Conservation (phyloP, 1,139 yeast genomes). For the Diutina ranongensis region DNA sequence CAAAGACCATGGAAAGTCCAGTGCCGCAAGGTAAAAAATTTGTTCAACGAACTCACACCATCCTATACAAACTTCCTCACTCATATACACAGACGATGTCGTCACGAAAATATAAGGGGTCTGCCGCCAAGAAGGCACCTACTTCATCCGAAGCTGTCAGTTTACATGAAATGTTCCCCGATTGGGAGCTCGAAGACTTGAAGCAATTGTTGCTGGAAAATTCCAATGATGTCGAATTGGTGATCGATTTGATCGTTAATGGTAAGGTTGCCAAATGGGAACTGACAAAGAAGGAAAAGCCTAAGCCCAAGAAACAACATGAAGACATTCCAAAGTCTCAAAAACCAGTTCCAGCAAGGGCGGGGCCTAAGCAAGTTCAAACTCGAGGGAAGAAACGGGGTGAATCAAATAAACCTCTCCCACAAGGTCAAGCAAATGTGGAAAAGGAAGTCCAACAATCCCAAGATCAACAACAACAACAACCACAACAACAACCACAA, state of each 20-base stretch:
- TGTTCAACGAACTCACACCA: background rate
- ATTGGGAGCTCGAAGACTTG: conserved; percentile 86
- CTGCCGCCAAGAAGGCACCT: background rate
- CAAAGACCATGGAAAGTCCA: background rate
- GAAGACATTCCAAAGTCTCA: background rate
- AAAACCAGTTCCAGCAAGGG: background rate
- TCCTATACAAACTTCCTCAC: background rate
- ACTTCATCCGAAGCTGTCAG: background rate
- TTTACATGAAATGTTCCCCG: conserved; percentile 82
- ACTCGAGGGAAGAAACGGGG: conserved; percentile 1
- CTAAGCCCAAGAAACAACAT: conserved; percentile 18
- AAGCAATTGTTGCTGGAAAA: conserved; percentile 65
- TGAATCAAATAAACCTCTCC: background rate
- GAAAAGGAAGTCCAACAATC: background rate
- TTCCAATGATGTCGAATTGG: conserved; percentile 59
- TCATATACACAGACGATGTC: background rate
- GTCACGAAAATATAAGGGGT: conserved; percentile 4
- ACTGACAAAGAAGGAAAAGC: conserved; percentile 37
- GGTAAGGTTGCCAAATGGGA: conserved; percentile 60
- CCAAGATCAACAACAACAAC: background rate
- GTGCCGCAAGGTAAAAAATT: background rate
- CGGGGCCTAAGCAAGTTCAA: background rate
- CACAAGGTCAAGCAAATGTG: background rate
- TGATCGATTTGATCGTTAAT: conserved; percentile 79
- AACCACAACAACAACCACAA: background rate